Conservation (phyloP, 176 grass and related monocot species). For the Zoysia pacifica region DNA sequence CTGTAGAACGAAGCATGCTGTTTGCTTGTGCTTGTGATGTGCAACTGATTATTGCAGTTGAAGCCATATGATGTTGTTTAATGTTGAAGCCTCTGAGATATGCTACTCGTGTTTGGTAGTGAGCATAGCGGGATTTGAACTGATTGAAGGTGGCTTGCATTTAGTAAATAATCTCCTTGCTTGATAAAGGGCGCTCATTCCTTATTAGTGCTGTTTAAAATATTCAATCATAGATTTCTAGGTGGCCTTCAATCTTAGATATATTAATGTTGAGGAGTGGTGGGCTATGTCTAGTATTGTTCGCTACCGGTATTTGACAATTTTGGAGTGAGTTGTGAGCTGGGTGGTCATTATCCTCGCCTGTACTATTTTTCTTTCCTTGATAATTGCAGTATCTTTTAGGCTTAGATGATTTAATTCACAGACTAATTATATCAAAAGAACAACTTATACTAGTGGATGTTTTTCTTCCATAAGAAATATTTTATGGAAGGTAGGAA, state of each 20-base stretch:
- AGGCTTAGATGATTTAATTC: neutral
- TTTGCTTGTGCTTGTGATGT: neutral
- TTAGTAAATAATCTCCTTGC: neutral
- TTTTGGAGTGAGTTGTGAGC: neutral
- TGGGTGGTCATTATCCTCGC: neutral
- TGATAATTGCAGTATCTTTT: neutral
- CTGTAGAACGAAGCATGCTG: neutral
- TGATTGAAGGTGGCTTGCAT: neutral
- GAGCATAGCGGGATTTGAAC: no score
- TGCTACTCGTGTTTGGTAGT: neutral
- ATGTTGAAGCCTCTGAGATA: neutral
- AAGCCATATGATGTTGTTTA: neutral
- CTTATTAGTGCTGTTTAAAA: neutral
- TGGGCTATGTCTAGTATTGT: neutral
- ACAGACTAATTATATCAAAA: neutral
- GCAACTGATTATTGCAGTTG: no score
- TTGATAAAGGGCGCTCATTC: neutral
- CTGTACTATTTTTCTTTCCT: neutral
- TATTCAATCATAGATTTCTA: neutral
- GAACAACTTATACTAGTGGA: neutral
- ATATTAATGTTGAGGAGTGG: neutral
- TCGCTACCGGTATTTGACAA: neutral
- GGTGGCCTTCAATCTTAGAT: neutral
- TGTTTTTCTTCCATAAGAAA: neutral
- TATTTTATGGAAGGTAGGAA: neutral